Conservation (phyloP, 306 rosid genomes). For the Aeschynomene evenia region DNA sequence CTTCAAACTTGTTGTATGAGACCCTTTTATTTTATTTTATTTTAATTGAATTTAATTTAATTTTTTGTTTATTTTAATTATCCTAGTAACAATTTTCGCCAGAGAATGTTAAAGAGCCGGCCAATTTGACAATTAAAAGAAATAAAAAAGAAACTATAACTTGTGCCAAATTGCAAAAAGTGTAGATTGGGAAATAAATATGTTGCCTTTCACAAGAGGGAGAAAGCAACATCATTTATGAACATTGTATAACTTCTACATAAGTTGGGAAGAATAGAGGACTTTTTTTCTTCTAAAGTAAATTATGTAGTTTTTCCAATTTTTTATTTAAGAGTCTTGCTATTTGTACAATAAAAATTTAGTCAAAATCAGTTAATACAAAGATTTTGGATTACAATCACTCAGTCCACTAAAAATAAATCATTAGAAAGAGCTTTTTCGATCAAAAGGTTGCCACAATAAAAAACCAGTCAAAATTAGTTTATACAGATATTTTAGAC, state of each 20-base stretch:
- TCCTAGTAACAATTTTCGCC: not conserved
- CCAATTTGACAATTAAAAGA: not conserved
- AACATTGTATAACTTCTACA: constrained; percentile 11
- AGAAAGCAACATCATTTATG: not conserved
- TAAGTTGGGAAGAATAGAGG: constrained; percentile 9
- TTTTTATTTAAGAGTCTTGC: no score
- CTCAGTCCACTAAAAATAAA: no score
- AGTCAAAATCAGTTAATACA: no score
- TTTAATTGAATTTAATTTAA: not conserved
- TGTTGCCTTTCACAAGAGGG: constrained; percentile 26
- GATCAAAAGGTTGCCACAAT: no score
- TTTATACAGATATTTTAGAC: no score
- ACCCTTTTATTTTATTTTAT: not conserved
- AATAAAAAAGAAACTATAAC: not conserved
- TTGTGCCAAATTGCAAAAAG: constrained; percentile 6
- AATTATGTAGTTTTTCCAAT: constrained; percentile 33
- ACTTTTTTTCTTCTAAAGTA: constrained; percentile 13
- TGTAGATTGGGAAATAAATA: constrained; percentile 26
- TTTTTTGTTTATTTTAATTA: not conserved
- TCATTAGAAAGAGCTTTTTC: no score
- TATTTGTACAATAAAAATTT: no score
- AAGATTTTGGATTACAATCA: no score
- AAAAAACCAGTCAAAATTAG: no score
- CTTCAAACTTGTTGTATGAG: not conserved
- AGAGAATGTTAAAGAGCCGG: not conserved